Base-by-base conservation (phyloP, 1,284 basidiomycete genomes). In the Heterobasidion parviporum region DNA sequence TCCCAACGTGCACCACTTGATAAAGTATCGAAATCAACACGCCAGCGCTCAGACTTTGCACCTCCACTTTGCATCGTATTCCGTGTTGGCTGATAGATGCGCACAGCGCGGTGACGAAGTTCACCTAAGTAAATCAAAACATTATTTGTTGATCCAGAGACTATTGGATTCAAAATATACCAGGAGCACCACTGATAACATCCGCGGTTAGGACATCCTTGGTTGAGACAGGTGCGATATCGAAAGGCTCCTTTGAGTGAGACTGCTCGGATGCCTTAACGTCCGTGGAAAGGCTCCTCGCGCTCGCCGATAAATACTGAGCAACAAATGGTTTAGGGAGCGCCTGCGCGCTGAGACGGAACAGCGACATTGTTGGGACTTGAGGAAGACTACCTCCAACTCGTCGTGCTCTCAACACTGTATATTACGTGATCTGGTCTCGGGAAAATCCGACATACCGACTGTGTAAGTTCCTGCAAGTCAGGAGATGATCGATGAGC, bases 51-150 rank as follows among this genome's bases (percentile, higher is more conserved):
- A 20, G 86, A 86, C 73, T 96, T 95, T 53, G 84, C 87, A 50
- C 85, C 81, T 53, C 93, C 95, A 53, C 92, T 94, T 72, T 98
- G 94, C 83, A 96, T 98, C 8, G 95, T 96, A 62, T 93, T 94
- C 63, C 93, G 89, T 20, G 94, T 87, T 1, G 95, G 93, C 68
- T 94, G 89, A 77, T 85, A 99, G 70, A 99, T 94, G 57, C 95
- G 85, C 41, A 98, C 95, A 32, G 83, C 74, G 51, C 96, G 91
- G 68, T 93, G 86, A 60, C 83, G 85, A 59, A 98, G 82, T 70
- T 97, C 87, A 62, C 73, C 93, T 94, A 61, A 52, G 9, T 26
- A 26, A 26, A 5, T 26, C 26, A 26, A 26, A 26, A 26, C 26
- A 32, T 2, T 41, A 41, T 41, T 41, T 41, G 38, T 1, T 41